A percentile compares a stretch with the other conserved stretches of the same genome.
phyloP scores from a whole-genome alignment of 2,329 filamentous ascomycete genomes.

The Colletotrichum tofieldiae region DNA sequence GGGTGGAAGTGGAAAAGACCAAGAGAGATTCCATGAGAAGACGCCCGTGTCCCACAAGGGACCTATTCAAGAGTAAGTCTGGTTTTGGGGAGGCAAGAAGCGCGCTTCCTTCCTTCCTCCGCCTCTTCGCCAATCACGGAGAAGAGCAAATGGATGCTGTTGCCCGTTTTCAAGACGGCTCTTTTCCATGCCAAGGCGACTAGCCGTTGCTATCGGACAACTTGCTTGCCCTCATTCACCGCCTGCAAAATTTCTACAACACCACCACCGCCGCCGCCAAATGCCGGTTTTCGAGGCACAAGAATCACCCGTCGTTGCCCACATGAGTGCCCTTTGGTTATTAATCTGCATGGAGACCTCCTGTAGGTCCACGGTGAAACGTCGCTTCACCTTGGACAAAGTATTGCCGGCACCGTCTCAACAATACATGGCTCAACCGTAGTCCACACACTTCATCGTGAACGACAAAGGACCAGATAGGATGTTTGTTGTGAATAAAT shows the following conservation, averaged over 20 bases:
- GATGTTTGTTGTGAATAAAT: too few species aligned
- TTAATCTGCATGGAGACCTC: background rate
- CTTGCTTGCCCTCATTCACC: background rate
- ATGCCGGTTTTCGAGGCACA: background rate
- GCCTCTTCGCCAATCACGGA: too few species aligned
- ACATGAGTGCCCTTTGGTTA: too few species aligned
- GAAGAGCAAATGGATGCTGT: background rate
- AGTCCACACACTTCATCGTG: background rate
- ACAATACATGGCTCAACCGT: background rate
- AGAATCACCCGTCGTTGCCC: background rate
- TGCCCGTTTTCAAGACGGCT: background rate
- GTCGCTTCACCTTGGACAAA: background rate
- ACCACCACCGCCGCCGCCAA: too few species aligned
- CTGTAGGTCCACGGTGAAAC: background rate
- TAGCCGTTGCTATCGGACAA: background rate
- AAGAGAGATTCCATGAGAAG: background rate
- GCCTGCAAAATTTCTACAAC: background rate
- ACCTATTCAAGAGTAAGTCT: background rate
- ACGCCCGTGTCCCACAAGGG: background rate
- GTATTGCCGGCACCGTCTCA: background rate
- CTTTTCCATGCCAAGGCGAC: background rate
- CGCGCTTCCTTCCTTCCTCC: background rate
- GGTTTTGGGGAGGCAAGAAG: background rate
- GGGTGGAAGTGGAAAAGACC: background rate
- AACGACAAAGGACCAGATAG: too few species aligned